phyloP scores from a whole-genome alignment of 345 rosid species.

The Geranium brycei region DNA sequence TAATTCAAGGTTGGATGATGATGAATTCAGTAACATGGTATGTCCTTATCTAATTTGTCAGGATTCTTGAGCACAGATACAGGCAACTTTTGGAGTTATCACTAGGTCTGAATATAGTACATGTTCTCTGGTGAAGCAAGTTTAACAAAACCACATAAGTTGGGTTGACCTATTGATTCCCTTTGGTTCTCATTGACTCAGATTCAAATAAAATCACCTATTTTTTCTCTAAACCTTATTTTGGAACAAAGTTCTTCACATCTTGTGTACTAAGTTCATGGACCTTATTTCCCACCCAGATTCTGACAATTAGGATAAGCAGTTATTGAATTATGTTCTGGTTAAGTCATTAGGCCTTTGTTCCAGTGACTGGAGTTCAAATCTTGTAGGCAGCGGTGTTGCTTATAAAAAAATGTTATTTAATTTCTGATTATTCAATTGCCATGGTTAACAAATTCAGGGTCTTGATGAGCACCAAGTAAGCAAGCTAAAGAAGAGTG shows the following conservation, averaged over 20 bases:
- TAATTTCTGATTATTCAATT: neutral
- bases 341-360: too few species aligned
- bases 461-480: conserved; percentile 29
- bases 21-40: conserved; percentile 41
- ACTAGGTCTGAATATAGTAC: neutral
- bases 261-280: neutral
- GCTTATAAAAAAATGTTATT: too few species aligned
- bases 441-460: conserved; percentile 14
- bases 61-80: neutral
- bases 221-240: too few species aligned
- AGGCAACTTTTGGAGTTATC: neutral
- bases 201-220: too few species aligned
- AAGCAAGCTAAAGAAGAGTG: conserved; percentile 3
- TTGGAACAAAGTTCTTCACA: too few species aligned
- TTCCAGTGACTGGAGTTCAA: too few species aligned
- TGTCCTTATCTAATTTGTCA: neutral
- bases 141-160: neutral
- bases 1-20: conserved; percentile 35
- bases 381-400: too few species aligned
- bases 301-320: neutral
- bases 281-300: neutral
- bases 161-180: neutral
- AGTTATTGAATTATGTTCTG: too few species aligned
- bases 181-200: neutral
- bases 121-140: neutral